Evolutionary conservation across 495 filamentous ascomycete genomes (phyloP).

Genomic region (Neurospora sp.): DNA sequence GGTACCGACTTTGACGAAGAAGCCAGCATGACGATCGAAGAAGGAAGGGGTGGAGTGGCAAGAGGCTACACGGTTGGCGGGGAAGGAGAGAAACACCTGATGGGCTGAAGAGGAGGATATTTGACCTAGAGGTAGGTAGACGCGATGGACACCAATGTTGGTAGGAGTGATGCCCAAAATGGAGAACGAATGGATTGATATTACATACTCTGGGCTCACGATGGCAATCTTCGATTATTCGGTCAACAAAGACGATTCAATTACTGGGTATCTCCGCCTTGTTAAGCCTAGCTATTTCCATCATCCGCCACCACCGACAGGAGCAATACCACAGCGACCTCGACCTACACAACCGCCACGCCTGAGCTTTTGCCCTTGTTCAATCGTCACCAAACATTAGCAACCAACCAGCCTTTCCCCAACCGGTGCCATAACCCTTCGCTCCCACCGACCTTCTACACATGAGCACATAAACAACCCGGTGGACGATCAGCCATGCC

Average conservation of each 20-base stretch:
- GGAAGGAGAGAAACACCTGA: slow-evolving; percentile 16
- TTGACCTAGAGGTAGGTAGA: background rate
- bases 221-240: background rate
- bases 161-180: background rate
- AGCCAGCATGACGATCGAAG: slow-evolving; percentile 56
- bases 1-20: slow-evolving; percentile 76
- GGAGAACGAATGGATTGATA: background rate
- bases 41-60: slow-evolving; percentile 82
- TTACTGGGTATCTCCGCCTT: background rate
- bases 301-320: too few relatives aligned
- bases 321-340: too few relatives aligned
- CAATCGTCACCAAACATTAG: background rate
- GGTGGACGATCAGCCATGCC: background rate
- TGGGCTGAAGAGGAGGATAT: background rate
- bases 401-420: background rate
- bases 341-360: background rate
- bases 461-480: background rate
- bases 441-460: background rate
- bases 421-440: background rate
- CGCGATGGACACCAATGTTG: background rate
- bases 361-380: background rate
- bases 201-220: background rate
- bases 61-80: slow-evolving; percentile 78
- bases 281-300: background rate
- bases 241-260: background rate